Evolutionary conservation across 495 filamentous ascomycete genomes (phyloP), one percentile per base, ranked within the genome.

Genomic region (Penicillium ucsense): DNA sequence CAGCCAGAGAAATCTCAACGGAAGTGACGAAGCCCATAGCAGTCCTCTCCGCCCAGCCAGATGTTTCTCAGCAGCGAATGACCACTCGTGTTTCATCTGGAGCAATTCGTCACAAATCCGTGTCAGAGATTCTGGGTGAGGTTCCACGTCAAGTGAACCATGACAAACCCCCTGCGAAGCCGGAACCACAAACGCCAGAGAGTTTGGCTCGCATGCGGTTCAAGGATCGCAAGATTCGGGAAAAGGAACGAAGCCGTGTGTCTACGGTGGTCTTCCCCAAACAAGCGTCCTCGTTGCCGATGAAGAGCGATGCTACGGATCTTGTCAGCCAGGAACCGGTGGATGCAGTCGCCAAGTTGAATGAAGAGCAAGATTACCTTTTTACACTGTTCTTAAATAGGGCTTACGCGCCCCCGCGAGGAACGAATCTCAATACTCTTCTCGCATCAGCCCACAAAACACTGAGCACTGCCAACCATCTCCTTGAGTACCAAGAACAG

Each of bases 231-330:
- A 81, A 79, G 57, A 70, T 68, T 6, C 81, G 79, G 42, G 75
- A 79, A 38, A 83, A 74, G 55, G 77, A 82, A 38, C 77, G 79
- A 56, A 80, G 68, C 49, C 83, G 83, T 49, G 68, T 83, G 6
- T 86, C 87, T 3, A 86, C 86, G 0, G 87, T 94, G n/a, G 76
- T 90, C 4, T 91, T 94, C 60, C 80, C 83, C 3, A 84, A 82
- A 41, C 80, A 77, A 29, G 61, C 67, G 58, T 47, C 64, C 38
- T 49, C 59, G 39, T 56, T 74, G 57, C 51, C 59, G 57, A 51
- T 76, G 48, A 70, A 67, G 30, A 43, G 49, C 35, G 68, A 71
- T 27, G 53, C 59, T 31, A 55, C 61, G 59, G 65, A 66, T 33
- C 52, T 71, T 27, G 45, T 63, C 9, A 59, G 63, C 38, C 65